phyloP scores from a whole-genome alignment of 495 filamentous ascomycete species.

The Trichoderma asperelloides region DNA sequence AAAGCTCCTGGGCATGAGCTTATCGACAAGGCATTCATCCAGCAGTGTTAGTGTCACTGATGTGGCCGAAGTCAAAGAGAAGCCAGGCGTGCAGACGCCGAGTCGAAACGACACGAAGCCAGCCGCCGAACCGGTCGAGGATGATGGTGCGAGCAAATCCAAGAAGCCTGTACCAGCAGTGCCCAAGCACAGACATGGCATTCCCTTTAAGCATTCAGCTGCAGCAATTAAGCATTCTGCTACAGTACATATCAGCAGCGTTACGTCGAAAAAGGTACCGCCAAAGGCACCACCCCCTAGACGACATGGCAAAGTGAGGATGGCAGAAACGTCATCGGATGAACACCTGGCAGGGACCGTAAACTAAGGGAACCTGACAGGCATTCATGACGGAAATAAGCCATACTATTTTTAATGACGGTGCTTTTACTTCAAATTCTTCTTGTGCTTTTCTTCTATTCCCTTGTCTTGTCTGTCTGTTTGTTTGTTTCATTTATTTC shows the following conservation, averaged over 20 bases:
- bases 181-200: constrained; percentile 38
- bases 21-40: constrained; percentile 36
- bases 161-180: constrained; percentile 38
- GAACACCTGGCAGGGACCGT: constrained; percentile 5
- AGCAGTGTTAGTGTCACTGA: constrained; percentile 63
- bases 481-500: not conserved
- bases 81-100: constrained; percentile 77
- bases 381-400: not conserved
- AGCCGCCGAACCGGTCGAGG: constrained; percentile 12
- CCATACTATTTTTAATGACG: not conserved
- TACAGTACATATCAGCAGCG: constrained; percentile 21
- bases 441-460: not conserved
- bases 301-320: constrained; percentile 34
- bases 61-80: constrained; percentile 70
- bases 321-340: constrained; percentile 12
- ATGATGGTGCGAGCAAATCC: constrained; percentile 19
- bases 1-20: constrained; percentile 41
- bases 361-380: not conserved
- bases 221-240: constrained; percentile 18
- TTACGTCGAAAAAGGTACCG: constrained; percentile 38
- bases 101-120: constrained; percentile 45
- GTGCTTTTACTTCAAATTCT: not conserved
- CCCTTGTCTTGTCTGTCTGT: no score
- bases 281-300: constrained; percentile 47
- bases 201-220: constrained; percentile 26